Conservation (phyloP, 106 monocot species). For the Allium sativum region DNA sequence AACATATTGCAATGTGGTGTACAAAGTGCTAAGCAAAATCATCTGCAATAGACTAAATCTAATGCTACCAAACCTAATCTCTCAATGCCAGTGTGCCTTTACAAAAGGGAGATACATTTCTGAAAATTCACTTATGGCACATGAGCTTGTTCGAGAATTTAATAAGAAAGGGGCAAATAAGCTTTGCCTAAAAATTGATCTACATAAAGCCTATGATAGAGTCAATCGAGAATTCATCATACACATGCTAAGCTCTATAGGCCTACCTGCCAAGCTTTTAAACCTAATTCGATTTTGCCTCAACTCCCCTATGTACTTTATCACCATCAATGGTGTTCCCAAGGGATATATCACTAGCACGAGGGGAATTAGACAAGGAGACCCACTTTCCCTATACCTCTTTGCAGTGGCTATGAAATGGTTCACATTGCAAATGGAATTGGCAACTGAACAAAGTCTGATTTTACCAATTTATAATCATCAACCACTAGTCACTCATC, state of each 20-base stretch:
- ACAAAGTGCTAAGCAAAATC: neutral
- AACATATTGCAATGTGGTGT: neutral
- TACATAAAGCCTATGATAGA: neutral
- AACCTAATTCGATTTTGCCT: too few species aligned
- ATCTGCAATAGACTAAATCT: too few species aligned
- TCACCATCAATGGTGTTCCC: neutral
- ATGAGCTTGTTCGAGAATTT: too few species aligned
- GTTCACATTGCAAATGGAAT: neutral
- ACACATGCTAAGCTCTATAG: too few species aligned
- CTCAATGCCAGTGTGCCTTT: neutral
- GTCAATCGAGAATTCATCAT: neutral
- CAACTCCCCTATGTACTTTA: neutral
- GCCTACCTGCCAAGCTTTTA: too few species aligned
- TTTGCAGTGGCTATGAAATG: neutral
- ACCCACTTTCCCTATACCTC: neutral
- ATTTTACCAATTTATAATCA: neutral
- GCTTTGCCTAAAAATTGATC: neutral
- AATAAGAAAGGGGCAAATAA: neutral
- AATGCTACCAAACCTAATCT: neutral
- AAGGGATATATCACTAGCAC: neutral
- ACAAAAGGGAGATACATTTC: neutral
- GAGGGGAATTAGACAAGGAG: neutral
- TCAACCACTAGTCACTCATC: neutral
- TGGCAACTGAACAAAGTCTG: neutral
- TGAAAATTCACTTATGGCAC: neutral